These are phyloP conservation scores for Colletotrichum truncatum DNA, from an alignment of 2,329 filamentous ascomycete genomes.

Conservation along the genomic window DNA sequence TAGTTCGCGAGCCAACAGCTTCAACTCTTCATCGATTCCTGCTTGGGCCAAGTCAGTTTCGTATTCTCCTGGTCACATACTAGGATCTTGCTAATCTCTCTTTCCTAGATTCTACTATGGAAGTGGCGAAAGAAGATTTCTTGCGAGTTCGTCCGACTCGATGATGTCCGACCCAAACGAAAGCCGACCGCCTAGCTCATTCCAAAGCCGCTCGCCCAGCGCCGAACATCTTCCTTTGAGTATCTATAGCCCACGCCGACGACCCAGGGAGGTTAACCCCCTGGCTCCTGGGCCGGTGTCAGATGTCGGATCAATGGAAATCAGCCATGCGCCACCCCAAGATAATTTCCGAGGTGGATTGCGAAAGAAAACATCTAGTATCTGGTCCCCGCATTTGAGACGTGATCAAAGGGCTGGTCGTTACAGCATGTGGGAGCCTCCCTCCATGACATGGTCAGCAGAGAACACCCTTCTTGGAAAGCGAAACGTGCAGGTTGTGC, in stretches of 20 bases:
- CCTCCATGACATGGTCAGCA: slow-evolving; percentile 72
- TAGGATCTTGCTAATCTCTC: slow-evolving; percentile 18
- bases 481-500: slow-evolving; percentile 77
- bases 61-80: not conserved
- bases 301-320: slow-evolving; percentile 54
- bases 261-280: slow-evolving; percentile 47
- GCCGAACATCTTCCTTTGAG: slow-evolving; percentile 56
- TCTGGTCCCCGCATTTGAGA: slow-evolving; percentile 80
- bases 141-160: slow-evolving; percentile 57
- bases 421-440: slow-evolving; percentile 77
- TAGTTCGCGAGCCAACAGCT: slow-evolving; percentile 58
- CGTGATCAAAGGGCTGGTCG: slow-evolving; percentile 67
- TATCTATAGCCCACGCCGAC: slow-evolving; percentile 56
- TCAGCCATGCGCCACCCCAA: slow-evolving; percentile 40
- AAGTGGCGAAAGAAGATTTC: slow-evolving; percentile 66
- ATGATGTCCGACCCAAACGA: slow-evolving; percentile 57
- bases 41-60: slow-evolving; percentile 60
- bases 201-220: slow-evolving; percentile 58
- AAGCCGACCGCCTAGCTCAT: slow-evolving; percentile 56
- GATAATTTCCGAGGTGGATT: slow-evolving; percentile 40
- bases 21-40: slow-evolving; percentile 56
- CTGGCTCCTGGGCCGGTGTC: slow-evolving; percentile 39
- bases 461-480: slow-evolving; percentile 69
- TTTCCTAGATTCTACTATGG: slow-evolving; percentile 73
- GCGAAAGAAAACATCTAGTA: slow-evolving; percentile 63